Conservation (phyloP, 2,329 filamentous ascomycete genomes). For the Pseudocercospora ulei region DNA sequence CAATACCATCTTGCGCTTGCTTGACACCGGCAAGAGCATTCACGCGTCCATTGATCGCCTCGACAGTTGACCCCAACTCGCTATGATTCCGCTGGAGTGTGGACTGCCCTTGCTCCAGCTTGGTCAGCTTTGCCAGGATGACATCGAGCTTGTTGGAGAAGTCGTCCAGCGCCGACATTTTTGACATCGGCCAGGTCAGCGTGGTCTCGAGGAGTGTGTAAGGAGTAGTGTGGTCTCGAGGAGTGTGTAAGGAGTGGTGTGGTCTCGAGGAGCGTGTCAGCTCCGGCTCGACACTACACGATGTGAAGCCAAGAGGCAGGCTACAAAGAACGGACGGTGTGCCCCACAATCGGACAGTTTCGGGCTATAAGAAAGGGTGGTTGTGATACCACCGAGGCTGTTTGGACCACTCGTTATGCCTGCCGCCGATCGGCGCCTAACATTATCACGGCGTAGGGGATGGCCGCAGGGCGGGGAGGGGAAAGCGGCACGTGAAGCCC, state of each 20-base stretch:
- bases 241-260: not conserved
- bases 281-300: too few species aligned
- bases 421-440: conserved; percentile 10
- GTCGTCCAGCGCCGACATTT: conserved; percentile 8
- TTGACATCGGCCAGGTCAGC: not conserved
- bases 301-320: conserved; percentile 6
- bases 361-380: conserved; percentile 3
- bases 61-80: conserved; percentile 47
- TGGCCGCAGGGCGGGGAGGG: conserved; percentile 9
- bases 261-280: not conserved
- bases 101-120: conserved; percentile 49
- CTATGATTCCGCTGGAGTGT: conserved; percentile 48
- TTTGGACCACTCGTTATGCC: conserved; percentile 9
- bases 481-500: not conserved
- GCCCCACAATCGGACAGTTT: not conserved
- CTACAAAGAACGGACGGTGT: conserved; percentile 5
- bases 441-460: conserved; percentile 11
- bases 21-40: conserved; percentile 53
- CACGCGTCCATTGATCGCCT: conserved; percentile 53
- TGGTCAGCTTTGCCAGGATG: conserved; percentile 48
- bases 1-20: conserved; percentile 46
- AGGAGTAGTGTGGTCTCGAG: not conserved
- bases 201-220: not conserved
- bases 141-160: conserved; percentile 39
- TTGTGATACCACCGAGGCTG: not conserved